These are phyloP conservation scores for Ophiostoma quercus DNA, from an alignment of 2,329 filamentous ascomycete genomes.

Conservation along the genomic window DNA sequence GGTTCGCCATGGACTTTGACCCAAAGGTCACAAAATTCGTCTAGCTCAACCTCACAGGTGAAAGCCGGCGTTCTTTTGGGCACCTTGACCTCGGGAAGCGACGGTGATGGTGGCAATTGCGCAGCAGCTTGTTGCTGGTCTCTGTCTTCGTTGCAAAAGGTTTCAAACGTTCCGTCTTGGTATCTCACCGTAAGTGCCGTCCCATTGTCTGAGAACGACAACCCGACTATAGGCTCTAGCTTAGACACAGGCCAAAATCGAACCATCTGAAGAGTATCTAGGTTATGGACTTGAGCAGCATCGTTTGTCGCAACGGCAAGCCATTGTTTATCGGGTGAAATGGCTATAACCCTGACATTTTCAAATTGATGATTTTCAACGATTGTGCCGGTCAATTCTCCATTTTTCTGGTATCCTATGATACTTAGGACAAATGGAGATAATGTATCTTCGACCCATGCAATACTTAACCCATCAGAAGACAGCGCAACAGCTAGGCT, in stretches of 20 bases:
- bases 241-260: too few species aligned
- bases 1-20: neutral
- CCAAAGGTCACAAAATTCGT: neutral
- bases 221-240: too few species aligned
- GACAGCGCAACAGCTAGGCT: neutral
- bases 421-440: too few species aligned
- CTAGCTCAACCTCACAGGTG: neutral
- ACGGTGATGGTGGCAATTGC: neutral
- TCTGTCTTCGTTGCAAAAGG: neutral
- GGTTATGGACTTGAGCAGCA: neutral
- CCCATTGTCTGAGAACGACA: neutral
- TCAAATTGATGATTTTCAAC: too few species aligned
- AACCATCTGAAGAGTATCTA: neutral
- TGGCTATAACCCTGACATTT: neutral
- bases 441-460: too few species aligned
- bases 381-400: too few species aligned
- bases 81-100: neutral
- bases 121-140: neutral
- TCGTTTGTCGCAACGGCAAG: neutral
- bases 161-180: neutral
- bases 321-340: neutral
- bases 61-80: neutral
- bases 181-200: neutral
- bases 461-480: neutral
- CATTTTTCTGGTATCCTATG: too few species aligned